phyloP scores from a whole-genome alignment of 1,284 basidiomycete genomes.

The Exsudoporus floridanus region DNA sequence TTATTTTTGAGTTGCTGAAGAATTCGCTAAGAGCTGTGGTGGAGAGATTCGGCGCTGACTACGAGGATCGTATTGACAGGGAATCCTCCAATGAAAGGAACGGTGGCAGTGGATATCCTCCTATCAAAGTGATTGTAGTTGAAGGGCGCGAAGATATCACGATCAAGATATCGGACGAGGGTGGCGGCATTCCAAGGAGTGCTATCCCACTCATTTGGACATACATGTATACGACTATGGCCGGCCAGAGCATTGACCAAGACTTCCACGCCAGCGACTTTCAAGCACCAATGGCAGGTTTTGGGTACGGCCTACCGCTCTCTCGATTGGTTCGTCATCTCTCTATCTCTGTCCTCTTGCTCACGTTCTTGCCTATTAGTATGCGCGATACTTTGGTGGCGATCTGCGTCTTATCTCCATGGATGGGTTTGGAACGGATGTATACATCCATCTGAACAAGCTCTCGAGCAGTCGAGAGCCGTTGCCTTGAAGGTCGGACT shows the following conservation, averaged over 20 bases:
- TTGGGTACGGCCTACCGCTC: conserved; percentile 91
- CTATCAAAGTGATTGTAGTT: conserved; percentile 96
- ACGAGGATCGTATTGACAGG: conserved; percentile 53
- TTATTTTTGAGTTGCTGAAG: conserved; percentile 97
- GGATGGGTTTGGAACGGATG: conserved; percentile 94
- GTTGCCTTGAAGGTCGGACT: conserved; percentile 44
- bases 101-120: conserved; percentile 58
- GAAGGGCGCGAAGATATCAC: conserved; percentile 97
- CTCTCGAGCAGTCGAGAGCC: conserved; percentile 82
- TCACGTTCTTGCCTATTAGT: conserved; percentile 45
- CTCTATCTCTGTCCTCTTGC: conserved; percentile 8
- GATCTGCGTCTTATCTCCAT: conserved; percentile 96
- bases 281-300: conserved; percentile 98
- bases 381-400: conserved; percentile 95
- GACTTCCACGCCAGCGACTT: conserved; percentile 90
- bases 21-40: conserved; percentile 98
- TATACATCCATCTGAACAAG: conserved; percentile 88
- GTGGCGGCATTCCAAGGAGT: conserved; percentile 92
- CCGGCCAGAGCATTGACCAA: conserved; percentile 82
- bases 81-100: conserved; percentile 5
- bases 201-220: conserved; percentile 98
- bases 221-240: conserved; percentile 99
- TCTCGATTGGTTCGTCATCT: conserved; percentile 70
- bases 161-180: conserved; percentile 97
- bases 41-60: conserved; percentile 85